These are phyloP conservation scores for Cucumis melo DNA, from an alignment of 306 rosid species.

Conservation along the genomic window DNA sequence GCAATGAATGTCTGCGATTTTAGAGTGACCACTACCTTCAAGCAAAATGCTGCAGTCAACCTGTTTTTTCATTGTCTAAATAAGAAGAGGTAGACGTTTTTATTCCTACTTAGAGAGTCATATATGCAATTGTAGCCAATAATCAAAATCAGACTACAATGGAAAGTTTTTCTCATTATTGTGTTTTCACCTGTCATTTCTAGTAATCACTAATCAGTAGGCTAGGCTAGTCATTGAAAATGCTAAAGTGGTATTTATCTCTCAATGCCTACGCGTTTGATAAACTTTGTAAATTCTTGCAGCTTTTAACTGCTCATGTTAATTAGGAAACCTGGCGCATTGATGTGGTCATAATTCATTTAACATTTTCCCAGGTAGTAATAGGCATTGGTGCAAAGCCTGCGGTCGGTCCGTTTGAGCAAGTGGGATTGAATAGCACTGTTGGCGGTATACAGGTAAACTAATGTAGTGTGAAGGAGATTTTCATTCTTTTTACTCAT, in stretches of 20 bases:
- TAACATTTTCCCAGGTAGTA: slow-evolving; percentile 36
- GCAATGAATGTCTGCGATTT: neutral
- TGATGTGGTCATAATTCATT: neutral
- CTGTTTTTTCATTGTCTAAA: neutral
- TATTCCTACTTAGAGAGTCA: neutral
- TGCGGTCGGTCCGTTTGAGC: slow-evolving; percentile 69
- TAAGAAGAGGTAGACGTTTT: neutral
- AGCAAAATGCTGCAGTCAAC: neutral
- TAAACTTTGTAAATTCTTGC: neutral
- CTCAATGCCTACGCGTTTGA: neutral
- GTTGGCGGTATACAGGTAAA: slow-evolving; percentile 78
- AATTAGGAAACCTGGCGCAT: neutral
- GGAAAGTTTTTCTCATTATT: neutral
- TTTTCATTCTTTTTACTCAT: neutral
- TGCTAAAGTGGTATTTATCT: neutral
- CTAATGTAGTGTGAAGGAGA: neutral
- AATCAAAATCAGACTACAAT: neutral
- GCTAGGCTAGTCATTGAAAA: neutral
- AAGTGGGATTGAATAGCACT: slow-evolving; percentile 43
- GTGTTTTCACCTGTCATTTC: neutral
- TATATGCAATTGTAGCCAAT: neutral
- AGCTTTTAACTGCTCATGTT: neutral
- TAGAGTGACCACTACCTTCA: neutral
- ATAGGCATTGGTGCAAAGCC: slow-evolving; percentile 89
- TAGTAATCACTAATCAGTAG: neutral